Evolutionary conservation across 2,329 filamentous ascomycete species (phyloP).

Genomic region (Fusarium circinatum): DNA sequence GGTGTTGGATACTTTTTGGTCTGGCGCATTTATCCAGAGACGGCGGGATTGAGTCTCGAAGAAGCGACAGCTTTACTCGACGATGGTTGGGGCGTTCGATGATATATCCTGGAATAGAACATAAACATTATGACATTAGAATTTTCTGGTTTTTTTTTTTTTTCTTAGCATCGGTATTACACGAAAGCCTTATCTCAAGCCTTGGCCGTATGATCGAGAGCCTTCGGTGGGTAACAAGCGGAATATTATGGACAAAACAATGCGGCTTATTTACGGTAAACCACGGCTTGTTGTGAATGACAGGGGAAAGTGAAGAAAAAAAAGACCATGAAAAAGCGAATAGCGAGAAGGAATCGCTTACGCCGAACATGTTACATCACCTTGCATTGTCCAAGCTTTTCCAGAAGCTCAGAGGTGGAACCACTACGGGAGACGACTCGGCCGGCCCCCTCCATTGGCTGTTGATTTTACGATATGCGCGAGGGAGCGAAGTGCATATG

Average conservation of each 20-base stretch:
- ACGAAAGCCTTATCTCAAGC: constrained; percentile 4
- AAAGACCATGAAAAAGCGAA: neutral
- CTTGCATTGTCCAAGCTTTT: constrained; percentile 35
- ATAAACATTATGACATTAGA: neutral
- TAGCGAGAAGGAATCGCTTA: constrained; percentile 18
- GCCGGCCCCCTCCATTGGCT: constrained; percentile 23
- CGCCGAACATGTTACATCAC: constrained; percentile 40
- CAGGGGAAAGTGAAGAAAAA: neutral
- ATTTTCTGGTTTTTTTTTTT: neutral
- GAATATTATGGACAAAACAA: neutral
- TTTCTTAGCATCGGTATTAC: neutral
- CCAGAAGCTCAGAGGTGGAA: constrained; percentile 9
- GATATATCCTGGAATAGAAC: constrained; percentile 34
- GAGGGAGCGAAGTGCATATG: neutral
- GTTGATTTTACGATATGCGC: neutral
- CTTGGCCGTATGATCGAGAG: constrained; percentile 17
- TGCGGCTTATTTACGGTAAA: constrained; percentile 36
- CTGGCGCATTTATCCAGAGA: constrained; percentile 86
- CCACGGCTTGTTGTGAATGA: constrained; percentile 1
- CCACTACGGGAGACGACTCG: constrained; percentile 27
- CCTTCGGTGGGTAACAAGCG: constrained; percentile 10
- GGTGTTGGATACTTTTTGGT: constrained; percentile 72
- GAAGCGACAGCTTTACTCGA: constrained; percentile 78
- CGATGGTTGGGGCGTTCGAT: constrained; percentile 76
- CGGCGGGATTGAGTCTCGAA: constrained; percentile 82